phyloP scores from a whole-genome alignment of 108 stramenopile species.

The Mayamaea pseudoterrestris region DNA sequence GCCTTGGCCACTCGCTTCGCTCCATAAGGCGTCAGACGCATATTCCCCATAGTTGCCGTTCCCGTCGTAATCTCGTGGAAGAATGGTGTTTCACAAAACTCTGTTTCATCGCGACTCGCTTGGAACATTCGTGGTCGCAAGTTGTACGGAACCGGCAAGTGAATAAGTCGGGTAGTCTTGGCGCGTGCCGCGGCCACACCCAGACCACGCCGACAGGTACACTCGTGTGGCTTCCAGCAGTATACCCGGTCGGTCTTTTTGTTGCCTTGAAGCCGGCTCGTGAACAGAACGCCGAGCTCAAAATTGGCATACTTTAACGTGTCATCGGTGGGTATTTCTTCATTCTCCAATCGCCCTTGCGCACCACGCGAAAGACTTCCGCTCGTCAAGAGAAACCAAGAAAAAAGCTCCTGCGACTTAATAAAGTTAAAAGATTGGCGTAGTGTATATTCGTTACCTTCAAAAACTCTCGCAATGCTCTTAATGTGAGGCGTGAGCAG shows the following conservation, averaged over 20 bases:
- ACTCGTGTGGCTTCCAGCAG: slow-evolving; percentile 33
- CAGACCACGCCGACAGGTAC: slow-evolving; percentile 8
- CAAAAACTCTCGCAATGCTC: slow-evolving; percentile 46
- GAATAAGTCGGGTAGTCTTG: slow-evolving; percentile 35
- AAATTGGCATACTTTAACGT: slow-evolving; percentile 58
- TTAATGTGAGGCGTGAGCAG: slow-evolving; percentile 52
- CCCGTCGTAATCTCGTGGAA: slow-evolving; percentile 50
- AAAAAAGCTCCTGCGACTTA: slow-evolving; percentile 23
- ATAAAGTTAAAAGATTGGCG: slow-evolving; percentile 8
- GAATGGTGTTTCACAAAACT: slow-evolving; percentile 51
- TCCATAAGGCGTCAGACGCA: slow-evolving; percentile 48
- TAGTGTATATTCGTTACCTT: slow-evolving; percentile 9
- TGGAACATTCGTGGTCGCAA: slow-evolving; percentile 44
- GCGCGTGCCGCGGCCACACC: slow-evolving; percentile 7
- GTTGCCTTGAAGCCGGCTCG: slow-evolving; percentile 33
- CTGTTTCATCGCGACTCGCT: slow-evolving; percentile 31
- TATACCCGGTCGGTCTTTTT: slow-evolving; percentile 38
- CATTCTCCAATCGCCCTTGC: slow-evolving; percentile 36
- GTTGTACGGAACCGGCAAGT: slow-evolving; percentile 60
- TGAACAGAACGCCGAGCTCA: slow-evolving; percentile 73
- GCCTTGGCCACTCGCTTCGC: no score
- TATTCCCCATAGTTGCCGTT: slow-evolving; percentile 40
- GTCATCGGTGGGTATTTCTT: slow-evolving; percentile 8
- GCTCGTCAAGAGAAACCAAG: slow-evolving; percentile 68
- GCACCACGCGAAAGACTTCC: slow-evolving; percentile 73